Evolutionary conservation across 306 rosid species (phyloP), one percentile per base, ranked within the genome.

Genomic region (Begonia masoniana): DNA sequence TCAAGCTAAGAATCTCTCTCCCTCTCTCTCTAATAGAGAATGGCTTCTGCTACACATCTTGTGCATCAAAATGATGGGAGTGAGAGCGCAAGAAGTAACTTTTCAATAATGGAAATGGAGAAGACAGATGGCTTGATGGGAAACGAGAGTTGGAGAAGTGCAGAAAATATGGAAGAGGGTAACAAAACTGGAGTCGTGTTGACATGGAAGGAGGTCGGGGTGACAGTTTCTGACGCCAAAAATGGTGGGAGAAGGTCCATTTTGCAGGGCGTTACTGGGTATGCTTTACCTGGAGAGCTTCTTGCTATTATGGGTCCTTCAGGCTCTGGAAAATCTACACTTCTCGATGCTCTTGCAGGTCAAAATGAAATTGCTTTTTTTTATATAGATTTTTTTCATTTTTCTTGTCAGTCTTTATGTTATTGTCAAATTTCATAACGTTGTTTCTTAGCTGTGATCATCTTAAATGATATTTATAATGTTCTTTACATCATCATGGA

Each of bases 261-360:
- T 56, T 72, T 80, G 13, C 67, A 69, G 43, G 81, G 70, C 48
- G 58, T 80, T 4, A 68, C 74, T 0, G 88, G 88, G 54, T 68
- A 66, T 62, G 85, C 83, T 0, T 53, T 50, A 47, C 94, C 94
- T 0, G 94, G 81, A 13, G 64, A 78, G 56, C 67, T 78, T 46
- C 58, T 81, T 54, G 94, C 88, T 48, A 60, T 84, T 47, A 80
- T 80, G 85, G 94, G 85, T 10, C 94, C 94, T 61, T 84, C 88
- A n/a, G 94, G 94, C 9, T 78, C 65, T 64, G 94, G 94, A 59
- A 84, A 84, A 66, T 78, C 94, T 48, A 84, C 94, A 47, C 79
- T 80, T 67, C 94, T 84, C 67, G 94, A 80, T 62, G 67, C 81
- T 43, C 57, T 80, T 62, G 79, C 82, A 64, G 94, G 94, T 83